Base-by-base conservation (phyloP, 2,329 filamentous ascomycete genomes). In the Fusarium graminum region DNA sequence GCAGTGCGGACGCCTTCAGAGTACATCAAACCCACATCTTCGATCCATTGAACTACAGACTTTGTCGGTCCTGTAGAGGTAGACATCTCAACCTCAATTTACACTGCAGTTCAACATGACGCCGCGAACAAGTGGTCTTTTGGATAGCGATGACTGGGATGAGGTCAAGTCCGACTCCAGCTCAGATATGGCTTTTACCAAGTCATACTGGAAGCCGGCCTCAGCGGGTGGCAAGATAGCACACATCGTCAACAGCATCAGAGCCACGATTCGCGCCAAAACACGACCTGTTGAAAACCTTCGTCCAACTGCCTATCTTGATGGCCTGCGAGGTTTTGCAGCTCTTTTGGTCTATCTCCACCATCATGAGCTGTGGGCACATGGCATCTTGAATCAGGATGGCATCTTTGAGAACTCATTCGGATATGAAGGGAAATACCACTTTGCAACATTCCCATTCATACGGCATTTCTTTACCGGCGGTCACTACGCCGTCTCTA, bases 251-350 rank as follows among this genome's bases (percentile, higher is more conserved):
- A 54, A 50, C 30, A 49, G 39, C 25, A 42, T 69, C 45, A 66
- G 45, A 46, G 52, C 57, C 8, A 44, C 53, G 2, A 51, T 67
- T 25, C 68, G 67, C 52, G 45, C 65, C 5, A 68, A 61, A 42
- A 42, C 64, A 39, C 49, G 63, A 2, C 54, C 65, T 7, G 52
- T 67, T 2, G 70, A 72, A 7, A 74, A 70, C 14, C 75, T 82
- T 14, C 78, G 83, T 8, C 77, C 79, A 17, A 89, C 86, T 7
- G 85, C 86, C n/a, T 88, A 86, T 67, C 62, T 78, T 6, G 89
- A 91, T 67, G 89, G 89, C 14, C 78, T 91, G 14, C 80, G 89
- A 71, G 89, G 89, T 5, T 89, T 91, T 63, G 88, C 88, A 6
- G 87, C 89, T 4, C 81, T 91, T 29, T 73, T 90, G 28, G 89